Evolutionary conservation across 1,139 yeast species (phyloP), one percentile per base, ranked within the genome.

Genomic region (Nadsonia commutata): DNA sequence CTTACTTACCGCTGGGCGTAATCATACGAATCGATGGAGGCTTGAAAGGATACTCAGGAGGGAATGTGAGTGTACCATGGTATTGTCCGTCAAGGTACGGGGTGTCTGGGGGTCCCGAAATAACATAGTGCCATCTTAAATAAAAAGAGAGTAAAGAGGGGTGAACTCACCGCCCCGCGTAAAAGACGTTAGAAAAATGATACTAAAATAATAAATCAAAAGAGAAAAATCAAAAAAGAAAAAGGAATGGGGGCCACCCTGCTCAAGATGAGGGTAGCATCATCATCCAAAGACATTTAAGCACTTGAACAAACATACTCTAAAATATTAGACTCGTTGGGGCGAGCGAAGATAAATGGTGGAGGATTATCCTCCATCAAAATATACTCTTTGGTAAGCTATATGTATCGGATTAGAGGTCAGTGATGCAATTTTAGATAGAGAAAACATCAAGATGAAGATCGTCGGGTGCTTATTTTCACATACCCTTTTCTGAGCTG

Each of bases 11-110:
- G 50, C 77, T 80, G 3, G 96, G 96, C 0, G 96, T 88, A 44
- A 78, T 66, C 88, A 88, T 86, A 43, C 83, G 71, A 46, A 88
- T 88, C 19, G 94, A 76, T 1, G 96, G 96, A 2, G 97, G 97
- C 53, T 81, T 78, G 66, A 81, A 86, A 0, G 96, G 97, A 54
- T 86, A 88, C 52, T 85, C 94, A 9, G 76, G 63, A 1, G 95
- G 95, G 60, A 88, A 86, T 19, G 80, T 69, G 40, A 88, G 67
- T 18, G 85, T 74, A 2, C 97, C 96, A 57, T 86, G 94, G 58
- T 81, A 88, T 59, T 85, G 95, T 0, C 97, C 97, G 18, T 74
- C 77, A 46, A 71, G 80, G 57, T 80, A 88, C 3, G 94, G 94
- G 0, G 94, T 79, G 49, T 77, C 73, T 44, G 93, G 86, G 5